Evolutionary conservation across 2,329 filamentous ascomycete species (phyloP), one percentile per base, ranked within the genome.

Genomic region (Fusarium torreyae): DNA sequence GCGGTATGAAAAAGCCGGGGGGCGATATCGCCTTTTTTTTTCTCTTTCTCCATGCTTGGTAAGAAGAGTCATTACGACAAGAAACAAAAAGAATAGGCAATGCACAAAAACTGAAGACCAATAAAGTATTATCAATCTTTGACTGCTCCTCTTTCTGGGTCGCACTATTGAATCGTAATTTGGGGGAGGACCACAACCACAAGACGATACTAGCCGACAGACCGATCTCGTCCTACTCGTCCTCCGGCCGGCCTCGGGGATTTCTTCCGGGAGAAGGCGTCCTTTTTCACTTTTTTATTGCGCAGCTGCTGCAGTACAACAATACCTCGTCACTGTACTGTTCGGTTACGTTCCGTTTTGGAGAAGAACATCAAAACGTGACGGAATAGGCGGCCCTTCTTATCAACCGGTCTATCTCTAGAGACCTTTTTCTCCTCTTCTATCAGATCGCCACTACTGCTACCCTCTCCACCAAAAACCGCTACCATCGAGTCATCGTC

Each of bases 151-250:
- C 28, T 36, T n/a, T 45, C 40, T 45, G 31, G 18, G 39, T 26
- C 39, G 31, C 48, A 53, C 57, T 57, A 67, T 31, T 26, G 10
- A 36, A 53, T 40, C 45, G 40, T 50, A 45, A 63, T 39, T 59
- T 42, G 24, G 34, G 34, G 39, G n/a, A 15, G 44, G 38, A 40
- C n/a, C 40, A 44, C 15, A 38, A 18, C 26, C 34, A 51, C 66
- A 60, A 69, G 70, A 71, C 72, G 72, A 74, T 59, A 73, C 56
- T 74, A 74, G 57, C 72, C 72, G 72, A 71, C 71, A 44, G 63
- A 39, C 66, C 64, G 69, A 63, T 54, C 54, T 44, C 39, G 48
- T 58, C 52, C 31, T 28, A 31, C 26, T 65, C 36, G 39, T 65
- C 28, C 57, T 56, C 69, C 67, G 58, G 55, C 71, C 69, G 64